Conservation (phyloP, 2,329 filamentous ascomycete species). For the Sphaceloma murrayae region DNA sequence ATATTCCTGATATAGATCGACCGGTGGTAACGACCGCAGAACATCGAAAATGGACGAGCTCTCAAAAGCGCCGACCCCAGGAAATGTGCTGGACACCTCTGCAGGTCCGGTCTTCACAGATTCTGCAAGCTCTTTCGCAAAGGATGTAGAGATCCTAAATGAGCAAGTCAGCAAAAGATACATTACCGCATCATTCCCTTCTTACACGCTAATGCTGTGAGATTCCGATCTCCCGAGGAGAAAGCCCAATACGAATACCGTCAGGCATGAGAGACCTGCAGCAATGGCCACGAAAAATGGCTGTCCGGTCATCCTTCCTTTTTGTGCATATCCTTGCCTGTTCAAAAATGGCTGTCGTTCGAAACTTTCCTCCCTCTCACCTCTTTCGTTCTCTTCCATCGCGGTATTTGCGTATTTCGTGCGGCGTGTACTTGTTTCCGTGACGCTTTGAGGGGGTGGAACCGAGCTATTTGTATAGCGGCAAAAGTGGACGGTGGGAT, state of each 20-base stretch:
- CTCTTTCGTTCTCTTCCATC: too few species aligned
- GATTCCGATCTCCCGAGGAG: not conserved
- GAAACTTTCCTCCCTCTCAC: too few species aligned
- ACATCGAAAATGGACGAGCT: not conserved
- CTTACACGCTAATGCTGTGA: not conserved
- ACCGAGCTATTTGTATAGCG: too few species aligned
- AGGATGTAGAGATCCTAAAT: not conserved
- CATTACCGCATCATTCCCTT: not conserved
- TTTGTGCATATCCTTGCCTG: not conserved
- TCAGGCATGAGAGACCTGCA: not conserved
- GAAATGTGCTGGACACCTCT: not conserved
- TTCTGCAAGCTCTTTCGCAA: not conserved
- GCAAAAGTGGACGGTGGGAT: too few species aligned
- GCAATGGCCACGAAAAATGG: not conserved
- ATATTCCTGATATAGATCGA: conserved; percentile 7
- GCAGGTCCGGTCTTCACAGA: not conserved
- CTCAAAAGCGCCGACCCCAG: not conserved
- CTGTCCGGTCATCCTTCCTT: not conserved
- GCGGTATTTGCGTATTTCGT: too few species aligned
- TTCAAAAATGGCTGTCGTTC: not conserved
- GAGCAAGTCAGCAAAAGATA: not conserved
- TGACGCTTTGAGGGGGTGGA: too few species aligned
- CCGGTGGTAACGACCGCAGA: not conserved
- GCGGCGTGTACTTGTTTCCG: too few species aligned
- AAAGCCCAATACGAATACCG: not conserved